Percentiles rank a stretch among this genome's conserved stretches.
phyloP scores from a whole-genome alignment of 257 asterid genomes.

The Fraxinus cuspidata region DNA sequence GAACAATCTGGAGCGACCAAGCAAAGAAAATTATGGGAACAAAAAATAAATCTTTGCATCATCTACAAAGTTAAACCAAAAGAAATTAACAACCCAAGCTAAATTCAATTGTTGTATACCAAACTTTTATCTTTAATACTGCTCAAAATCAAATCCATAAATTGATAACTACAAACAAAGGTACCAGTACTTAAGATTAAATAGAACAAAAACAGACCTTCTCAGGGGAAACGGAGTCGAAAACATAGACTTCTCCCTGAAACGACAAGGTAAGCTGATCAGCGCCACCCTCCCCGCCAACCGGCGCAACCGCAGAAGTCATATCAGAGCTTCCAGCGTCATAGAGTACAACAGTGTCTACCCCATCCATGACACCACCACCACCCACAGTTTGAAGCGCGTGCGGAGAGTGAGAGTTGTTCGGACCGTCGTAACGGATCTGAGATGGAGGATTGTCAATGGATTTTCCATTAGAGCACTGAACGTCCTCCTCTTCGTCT shows the following conservation, averaged over 20 bases:
- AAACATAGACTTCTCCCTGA: conserved; percentile 94
- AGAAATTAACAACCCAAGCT: neutral
- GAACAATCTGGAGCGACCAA: conserved; percentile 4
- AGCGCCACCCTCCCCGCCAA: conserved; percentile 51
- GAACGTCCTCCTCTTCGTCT: conserved; percentile 49
- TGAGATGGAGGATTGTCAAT: conserved; percentile 50
- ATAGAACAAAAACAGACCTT: conserved; percentile 48
- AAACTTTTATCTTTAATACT: neutral
- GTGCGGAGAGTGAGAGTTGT: conserved; percentile 68
- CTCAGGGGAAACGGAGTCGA: conserved; percentile 90
- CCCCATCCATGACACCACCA: conserved; percentile 41
- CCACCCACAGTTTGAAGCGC: conserved; percentile 46
- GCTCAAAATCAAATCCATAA: conserved; percentile 10
- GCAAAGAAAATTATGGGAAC: neutral
- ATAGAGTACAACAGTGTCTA: conserved; percentile 46
- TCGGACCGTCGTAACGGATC: conserved; percentile 61
- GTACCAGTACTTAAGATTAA: neutral
- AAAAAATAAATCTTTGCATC: neutral
- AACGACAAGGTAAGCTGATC: conserved; percentile 97
- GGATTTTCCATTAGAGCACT: conserved; percentile 50
- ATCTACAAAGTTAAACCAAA: neutral
- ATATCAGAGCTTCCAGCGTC: conserved; percentile 45
- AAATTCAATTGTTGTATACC: neutral
- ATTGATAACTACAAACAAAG: neutral
- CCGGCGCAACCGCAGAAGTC: conserved; percentile 29